Evolutionary conservation across 169 alveolate genomes (phyloP), one percentile per base, ranked within the genome.

Genomic region (Cryptosporidium sp.): DNA sequence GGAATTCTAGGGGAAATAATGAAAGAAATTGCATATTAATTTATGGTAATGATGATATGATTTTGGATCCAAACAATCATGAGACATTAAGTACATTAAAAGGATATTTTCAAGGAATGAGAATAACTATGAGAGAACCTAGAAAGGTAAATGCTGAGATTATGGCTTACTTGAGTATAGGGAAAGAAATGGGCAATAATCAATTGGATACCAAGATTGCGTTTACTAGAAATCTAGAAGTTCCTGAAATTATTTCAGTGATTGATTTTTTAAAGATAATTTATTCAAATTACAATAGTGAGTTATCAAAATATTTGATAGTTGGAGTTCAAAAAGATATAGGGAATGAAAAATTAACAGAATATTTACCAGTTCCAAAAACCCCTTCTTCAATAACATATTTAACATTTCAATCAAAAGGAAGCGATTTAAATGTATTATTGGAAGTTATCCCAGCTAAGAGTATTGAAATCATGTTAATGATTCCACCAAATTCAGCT

Each of bases 371-470:
- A 16, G 62, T 29, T 65, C 89, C 89, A 62, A 65, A 51, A 6
- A 37, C 75, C 14, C 89, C 89, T 4, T 80, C 89, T 16, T 37
- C 89, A 9, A 80, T 37, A 29, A 80, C 89, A 31, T 80, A 80
- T 48, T 31, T 80, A 29, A 80, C 65, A 18, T 80, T 80, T n/a
- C 31, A 51, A n/a, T 21, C 65, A 6, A 21, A 21, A 7, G 18
- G 29, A 18, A 23, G 56, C 16, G 52, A 73, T 23, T 18, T 39
- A 9, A 7, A 33, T 65, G 31, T 65, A 37, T 58, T 73, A 10
- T 23, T 73, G 33, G 86, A 73, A 53, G 72, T 73, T 29, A 51
- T 52, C 16, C 62, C 60, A 9, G 35, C 68, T 7, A 73, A 58
- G 35, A 73, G 52, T 23, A 37, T 73, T 21, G 86, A 73, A 12